Base-by-base conservation (phyloP, 169 alveolate species). In the Plasmodium ovale region DNA sequence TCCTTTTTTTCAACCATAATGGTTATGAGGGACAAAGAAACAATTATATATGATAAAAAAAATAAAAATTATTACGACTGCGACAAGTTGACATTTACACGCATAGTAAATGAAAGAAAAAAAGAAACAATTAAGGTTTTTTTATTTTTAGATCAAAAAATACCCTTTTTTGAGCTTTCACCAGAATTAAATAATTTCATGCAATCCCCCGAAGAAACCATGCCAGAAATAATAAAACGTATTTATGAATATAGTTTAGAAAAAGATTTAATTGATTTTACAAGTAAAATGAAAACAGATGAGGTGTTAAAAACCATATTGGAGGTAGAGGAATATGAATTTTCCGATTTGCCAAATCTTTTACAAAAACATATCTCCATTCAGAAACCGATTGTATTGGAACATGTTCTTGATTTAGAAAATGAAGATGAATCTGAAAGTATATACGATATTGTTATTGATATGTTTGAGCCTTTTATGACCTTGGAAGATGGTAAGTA, bases 161-260 rank as follows among this genome's bases (percentile, higher is more conserved):
- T 65, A 21, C 89, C 89, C 19, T 79, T 79, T 79, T 79, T 79
- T 69, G 89, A 79, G 33, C 89, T 79, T 49, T 79, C 89, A 2
- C 60, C 79, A 31, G 53, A 62, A 29, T 79, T 79, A 65, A 79
- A 65, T n/a, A 67, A 64, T 23, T 79, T 79, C 51, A 79, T 79
- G 89, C 27, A 79, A 35, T 79, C 89, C 5, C 47, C 79, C 29
- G 89, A 79, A 79, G 89, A 79, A 53, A 79, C 89, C 6, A 37
- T 79, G 60, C 84, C 89, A 27, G 89, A 79, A 79, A 70, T 79
- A 31, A 79, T 79, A 65, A 79, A 35, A 42, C 64, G 79, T 49
- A 79, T 79, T 64, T 79, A 65, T 79, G 89, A 65, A 65, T 79
- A 79, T 79, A 64, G 89, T 70, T 69, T 79, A 79, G 89, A 79